phyloP scores from a whole-genome alignment of 106 monocot genomes.

The Hemerocallis citrina region DNA sequence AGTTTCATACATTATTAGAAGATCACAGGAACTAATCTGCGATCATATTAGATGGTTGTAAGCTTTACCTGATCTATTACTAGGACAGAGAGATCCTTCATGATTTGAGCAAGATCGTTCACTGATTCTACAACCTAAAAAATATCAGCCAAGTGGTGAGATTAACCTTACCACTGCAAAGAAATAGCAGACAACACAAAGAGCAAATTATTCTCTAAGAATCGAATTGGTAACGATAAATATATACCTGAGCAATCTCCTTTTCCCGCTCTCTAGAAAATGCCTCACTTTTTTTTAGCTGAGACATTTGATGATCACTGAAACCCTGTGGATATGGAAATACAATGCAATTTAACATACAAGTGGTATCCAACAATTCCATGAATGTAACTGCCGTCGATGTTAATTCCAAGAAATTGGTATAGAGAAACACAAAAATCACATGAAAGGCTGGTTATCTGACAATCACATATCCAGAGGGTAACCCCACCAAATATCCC shows the following conservation, averaged over 20 bases:
- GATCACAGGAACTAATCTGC: neutral
- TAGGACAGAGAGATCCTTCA: constrained; percentile 96
- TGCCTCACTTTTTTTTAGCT: constrained; percentile 73
- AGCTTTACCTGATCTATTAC: constrained; percentile 85
- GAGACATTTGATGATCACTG: constrained; percentile 62
- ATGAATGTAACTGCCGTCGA: too few species aligned
- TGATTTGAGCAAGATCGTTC: constrained; percentile 93
- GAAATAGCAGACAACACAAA: neutral
- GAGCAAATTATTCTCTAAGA: neutral
- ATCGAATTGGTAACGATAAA: neutral
- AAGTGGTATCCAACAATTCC: neutral
- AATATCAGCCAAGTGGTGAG: neutral
- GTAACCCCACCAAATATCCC: too few species aligned
- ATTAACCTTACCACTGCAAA: neutral
- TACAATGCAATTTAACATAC: neutral
- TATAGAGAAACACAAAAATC: too few species aligned
- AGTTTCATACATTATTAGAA: neutral
- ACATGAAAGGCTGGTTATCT: too few species aligned
- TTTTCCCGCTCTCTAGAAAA: constrained; percentile 85
- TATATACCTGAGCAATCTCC: constrained; percentile 70
- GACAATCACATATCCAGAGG: too few species aligned
- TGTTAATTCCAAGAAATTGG: neutral
- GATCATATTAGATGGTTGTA: neutral
- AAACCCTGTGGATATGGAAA: constrained; percentile 46
- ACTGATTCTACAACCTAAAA: constrained; percentile 88